Base-by-base conservation (phyloP, 106 monocot species). In the Dendrobium huoshanense region DNA sequence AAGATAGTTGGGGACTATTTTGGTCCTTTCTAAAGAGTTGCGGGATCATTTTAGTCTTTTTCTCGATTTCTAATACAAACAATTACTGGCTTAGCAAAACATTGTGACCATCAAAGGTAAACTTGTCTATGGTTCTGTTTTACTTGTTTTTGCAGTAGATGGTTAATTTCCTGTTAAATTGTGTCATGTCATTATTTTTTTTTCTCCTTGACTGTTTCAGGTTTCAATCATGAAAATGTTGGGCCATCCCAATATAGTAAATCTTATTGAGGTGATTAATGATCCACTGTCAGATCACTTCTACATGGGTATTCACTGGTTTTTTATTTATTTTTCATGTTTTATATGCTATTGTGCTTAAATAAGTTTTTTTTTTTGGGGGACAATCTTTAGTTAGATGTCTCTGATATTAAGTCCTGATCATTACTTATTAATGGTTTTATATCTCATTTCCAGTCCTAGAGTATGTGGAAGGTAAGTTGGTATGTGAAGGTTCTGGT, bases 251-350 rank as follows among this genome's bases (percentile, higher is more conserved):
- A 98, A 98, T 84, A 89, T 98, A 27, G 92, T 98, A 44, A 94
- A 98, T 82, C 94, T 98, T 22, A 59, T 98, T 85, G 97, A 97
- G 84, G 98, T 95, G 78, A 98, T 98, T 88, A 92, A 98, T 88
- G 98, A 94, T 81, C 94, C 92, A 49, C 78, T 88, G 4, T 77
- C 85, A 67, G 96, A 96, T 81, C 80, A 93, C 79, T 88, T 96
- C 80, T 96, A 96, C 79, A 93, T 96, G 93, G 93, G 95, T 95
- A 88, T 74, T 80, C 56, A 79, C 65, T 85, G 24, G 59, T 43
- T 79, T 56, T 72, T 49, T 73, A 41, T 9, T 27, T 65, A 73
- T 78, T 13, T 48, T 31, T 41, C n/a, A 40, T 73, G 40, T 29
- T 42, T 5, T 75, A 22, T 22, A 2, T 54, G 17, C 11, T 31